Evolutionary conservation across 2,329 filamentous ascomycete genomes (phyloP).

Genomic region (Stachybotrys chlorohalonatus): DNA sequence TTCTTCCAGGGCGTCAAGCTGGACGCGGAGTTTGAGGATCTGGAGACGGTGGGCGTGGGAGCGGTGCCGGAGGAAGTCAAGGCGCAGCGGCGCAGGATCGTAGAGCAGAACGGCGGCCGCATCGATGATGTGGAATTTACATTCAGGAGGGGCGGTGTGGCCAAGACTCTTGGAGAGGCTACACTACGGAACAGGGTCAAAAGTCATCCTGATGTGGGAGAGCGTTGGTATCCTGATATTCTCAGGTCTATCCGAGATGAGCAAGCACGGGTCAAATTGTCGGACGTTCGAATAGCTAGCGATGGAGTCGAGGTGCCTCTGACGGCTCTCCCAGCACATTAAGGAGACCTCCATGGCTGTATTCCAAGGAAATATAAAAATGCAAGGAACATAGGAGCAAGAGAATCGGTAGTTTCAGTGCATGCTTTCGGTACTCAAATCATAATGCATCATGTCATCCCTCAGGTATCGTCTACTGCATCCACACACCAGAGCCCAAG

Average conservation of each 20-base stretch:
- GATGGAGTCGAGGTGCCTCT: conserved; percentile 8
- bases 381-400: background rate
- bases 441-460: background rate
- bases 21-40: conserved; percentile 70
- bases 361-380: conserved; percentile 1
- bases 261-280: conserved; percentile 34
- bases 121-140: conserved; percentile 80
- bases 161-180: conserved; percentile 67
- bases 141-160: conserved; percentile 60
- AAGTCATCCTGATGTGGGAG: conserved; percentile 79
- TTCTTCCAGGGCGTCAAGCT: conserved; percentile 84
- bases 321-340: conserved; percentile 22
- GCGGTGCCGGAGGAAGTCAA: conserved; percentile 52
- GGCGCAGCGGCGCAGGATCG: conserved; percentile 49
- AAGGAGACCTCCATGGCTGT: background rate
- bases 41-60: conserved; percentile 52
- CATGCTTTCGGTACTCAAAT: background rate
- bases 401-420: background rate
- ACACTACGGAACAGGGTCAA: conserved; percentile 78
- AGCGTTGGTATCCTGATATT: conserved; percentile 67
- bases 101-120: conserved; percentile 46
- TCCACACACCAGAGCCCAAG: background rate
- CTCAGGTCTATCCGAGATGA: conserved; percentile 48
- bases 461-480: background rate
- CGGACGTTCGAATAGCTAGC: conserved; percentile 12